phyloP scores from a whole-genome alignment of 345 rosid genomes.

The Crucihimalaya himalaica region DNA sequence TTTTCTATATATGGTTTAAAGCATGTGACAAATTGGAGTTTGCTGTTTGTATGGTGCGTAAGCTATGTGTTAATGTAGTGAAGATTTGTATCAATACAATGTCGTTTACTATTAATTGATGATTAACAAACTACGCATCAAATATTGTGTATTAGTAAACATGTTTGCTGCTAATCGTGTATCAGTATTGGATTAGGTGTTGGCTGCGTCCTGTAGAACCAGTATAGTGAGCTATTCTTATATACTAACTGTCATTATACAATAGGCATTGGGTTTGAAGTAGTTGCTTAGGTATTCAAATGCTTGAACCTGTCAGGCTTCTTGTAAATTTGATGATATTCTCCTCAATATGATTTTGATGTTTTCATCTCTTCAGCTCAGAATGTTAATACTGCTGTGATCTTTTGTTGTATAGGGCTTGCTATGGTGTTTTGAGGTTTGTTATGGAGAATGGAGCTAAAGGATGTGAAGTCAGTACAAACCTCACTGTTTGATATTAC shows the following conservation, averaged over 20 bases:
- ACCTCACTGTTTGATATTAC: not conserved
- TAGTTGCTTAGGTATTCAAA: not conserved
- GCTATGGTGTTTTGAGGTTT: slow-evolving; percentile 84
- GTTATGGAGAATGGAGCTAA: slow-evolving; percentile 92
- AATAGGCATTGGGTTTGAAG: not conserved
- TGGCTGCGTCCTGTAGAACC: not conserved
- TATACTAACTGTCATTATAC: not conserved
- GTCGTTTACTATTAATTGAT: not conserved
- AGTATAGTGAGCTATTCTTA: not conserved
- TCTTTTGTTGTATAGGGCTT: slow-evolving; percentile 54
- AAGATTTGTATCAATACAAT: not conserved
- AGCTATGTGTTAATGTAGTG: not conserved
- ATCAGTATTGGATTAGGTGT: not conserved
- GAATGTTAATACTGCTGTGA: not conserved
- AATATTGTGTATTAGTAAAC: not conserved
- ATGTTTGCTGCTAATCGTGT: not conserved
- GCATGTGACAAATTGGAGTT: not conserved
- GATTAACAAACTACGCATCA: not conserved
- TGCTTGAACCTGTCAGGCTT: not conserved
- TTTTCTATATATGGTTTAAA: not conserved
- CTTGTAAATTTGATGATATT: no score
- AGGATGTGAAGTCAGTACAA: slow-evolving; percentile 70
- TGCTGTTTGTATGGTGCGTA: not conserved
- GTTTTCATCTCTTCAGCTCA: not conserved
- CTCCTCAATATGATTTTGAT: not conserved